Percentiles rank a stretch among this genome's conserved stretches.
Conservation (phyloP, 768 basidiomycete genomes). For the Russula vinacea region DNA sequence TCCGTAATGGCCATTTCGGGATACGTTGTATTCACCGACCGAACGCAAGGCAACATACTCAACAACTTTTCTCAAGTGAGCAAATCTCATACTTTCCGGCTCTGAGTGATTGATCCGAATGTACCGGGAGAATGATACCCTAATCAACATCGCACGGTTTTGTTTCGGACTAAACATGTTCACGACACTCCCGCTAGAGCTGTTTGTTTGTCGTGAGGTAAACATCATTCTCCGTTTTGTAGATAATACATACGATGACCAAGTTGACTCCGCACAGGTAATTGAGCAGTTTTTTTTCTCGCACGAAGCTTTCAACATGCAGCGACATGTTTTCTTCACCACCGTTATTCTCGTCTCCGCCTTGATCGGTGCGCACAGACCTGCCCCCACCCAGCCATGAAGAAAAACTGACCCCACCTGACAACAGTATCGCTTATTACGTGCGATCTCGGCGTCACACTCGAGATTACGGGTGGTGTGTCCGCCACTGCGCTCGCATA, state of each 20-base stretch:
- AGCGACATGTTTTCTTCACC: constrained; percentile 89
- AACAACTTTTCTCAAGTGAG: constrained; percentile 86
- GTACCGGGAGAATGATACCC: constrained; percentile 60
- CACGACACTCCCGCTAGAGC: constrained; percentile 91
- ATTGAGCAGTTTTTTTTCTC: constrained; percentile 96
- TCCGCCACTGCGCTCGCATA: constrained; percentile 89
- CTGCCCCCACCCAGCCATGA: not conserved
- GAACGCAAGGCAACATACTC: constrained; percentile 91
- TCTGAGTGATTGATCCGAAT: not conserved
- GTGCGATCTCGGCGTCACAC: constrained; percentile 96
- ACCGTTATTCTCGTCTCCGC: constrained; percentile 76
- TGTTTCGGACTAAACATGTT: constrained; percentile 98
- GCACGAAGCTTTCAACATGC: constrained; percentile 74
- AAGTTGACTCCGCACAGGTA: constrained; percentile 49
- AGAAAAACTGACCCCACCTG: not conserved
- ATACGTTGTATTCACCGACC: constrained; percentile 86
- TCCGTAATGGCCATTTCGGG: constrained; percentile 79
- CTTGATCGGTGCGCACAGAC: constrained; percentile 63
- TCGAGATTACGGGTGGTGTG: constrained; percentile 97
- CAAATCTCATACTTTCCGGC: constrained; percentile 10
- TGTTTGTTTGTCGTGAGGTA: constrained; percentile 97
- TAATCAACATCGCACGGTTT: constrained; percentile 94
- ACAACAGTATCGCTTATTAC: constrained; percentile 80
- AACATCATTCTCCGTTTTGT: not conserved
- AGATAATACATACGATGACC: not conserved